phyloP scores from a whole-genome alignment of 2,329 filamentous ascomycete genomes.

The Lasiodiplodia hormozganensis region DNA sequence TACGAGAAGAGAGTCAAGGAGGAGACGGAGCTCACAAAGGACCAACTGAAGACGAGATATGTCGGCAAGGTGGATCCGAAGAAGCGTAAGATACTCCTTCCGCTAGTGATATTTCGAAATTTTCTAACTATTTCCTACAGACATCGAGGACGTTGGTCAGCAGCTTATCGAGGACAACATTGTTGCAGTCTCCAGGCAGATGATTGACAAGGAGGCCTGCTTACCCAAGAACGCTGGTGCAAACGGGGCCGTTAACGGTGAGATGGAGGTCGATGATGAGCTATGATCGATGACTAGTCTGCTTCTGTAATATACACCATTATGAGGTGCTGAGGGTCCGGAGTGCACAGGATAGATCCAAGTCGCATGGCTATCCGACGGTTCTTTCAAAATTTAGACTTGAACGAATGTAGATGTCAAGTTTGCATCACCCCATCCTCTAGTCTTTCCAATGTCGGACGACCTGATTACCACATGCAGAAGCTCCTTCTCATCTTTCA shows the following conservation, averaged over 20 bases:
- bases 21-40: conserved; percentile 95
- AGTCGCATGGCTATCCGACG: conserved; percentile 8
- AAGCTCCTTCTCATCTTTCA: not conserved
- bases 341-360: conserved; percentile 20
- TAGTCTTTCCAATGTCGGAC: not conserved
- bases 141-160: conserved; percentile 95
- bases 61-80: conserved; percentile 99
- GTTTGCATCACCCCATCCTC: not conserved
- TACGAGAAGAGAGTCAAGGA: conserved; percentile 99
- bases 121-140: conserved; percentile 45
- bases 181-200: conserved; percentile 94
- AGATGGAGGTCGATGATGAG: conserved; percentile 46
- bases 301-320: conserved; percentile 20
- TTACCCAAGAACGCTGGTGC: conserved; percentile 65
- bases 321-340: not conserved
- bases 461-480: not conserved
- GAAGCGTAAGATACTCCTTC: conserved; percentile 69
- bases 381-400: conserved; percentile 5
- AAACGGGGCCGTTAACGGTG: conserved; percentile 40
- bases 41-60: conserved; percentile 98
- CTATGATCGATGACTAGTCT: conserved; percentile 25
- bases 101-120: not conserved
- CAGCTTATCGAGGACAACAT: conserved; percentile 99
- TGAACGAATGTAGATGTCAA: not conserved
- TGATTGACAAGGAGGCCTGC: conserved; percentile 99